These are phyloP conservation scores for Cystobasidiopsis lactophilus DNA, from an alignment of 768 basidiomycete genomes.

Conservation along the genomic window DNA sequence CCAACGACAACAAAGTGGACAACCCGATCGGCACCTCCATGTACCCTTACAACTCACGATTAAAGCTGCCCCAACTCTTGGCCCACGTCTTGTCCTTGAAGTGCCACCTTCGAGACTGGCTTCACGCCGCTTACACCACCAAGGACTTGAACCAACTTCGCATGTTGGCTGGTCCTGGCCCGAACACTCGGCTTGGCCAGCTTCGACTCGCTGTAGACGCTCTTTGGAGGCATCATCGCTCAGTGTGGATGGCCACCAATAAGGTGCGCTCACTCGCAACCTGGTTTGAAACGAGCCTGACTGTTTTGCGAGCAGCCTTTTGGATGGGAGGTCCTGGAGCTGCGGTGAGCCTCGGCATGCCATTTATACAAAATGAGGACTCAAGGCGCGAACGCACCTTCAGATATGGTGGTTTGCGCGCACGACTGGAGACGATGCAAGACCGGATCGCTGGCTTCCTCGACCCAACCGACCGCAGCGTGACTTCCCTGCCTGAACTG, in stretches of 20 bases:
- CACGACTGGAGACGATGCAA: conserved; percentile 18
- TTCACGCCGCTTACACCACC: conserved; percentile 9
- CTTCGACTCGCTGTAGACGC: conserved; percentile 8
- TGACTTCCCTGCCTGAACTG: neutral
- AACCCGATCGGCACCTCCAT: conserved; percentile 11
- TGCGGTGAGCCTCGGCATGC: too few relatives aligned
- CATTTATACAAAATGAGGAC: too few relatives aligned
- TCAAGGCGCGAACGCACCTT: too few relatives aligned
- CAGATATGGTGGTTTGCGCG: conserved; percentile 14
- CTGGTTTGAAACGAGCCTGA: neutral
- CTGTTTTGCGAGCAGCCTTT: neutral
- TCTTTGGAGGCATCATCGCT: conserved; percentile 2
- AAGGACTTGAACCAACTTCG: conserved; percentile 11
- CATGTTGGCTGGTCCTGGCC: conserved; percentile 5
- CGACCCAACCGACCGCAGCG: neutral
- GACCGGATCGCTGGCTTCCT: neutral
- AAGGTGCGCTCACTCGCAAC: conserved; percentile 4
- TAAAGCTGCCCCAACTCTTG: conserved; percentile 13
- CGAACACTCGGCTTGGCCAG: conserved; percentile 8
- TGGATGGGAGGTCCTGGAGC: conserved; percentile 11
- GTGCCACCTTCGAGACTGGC: conserved; percentile 14
- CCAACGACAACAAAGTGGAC: conserved; percentile 4
- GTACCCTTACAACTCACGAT: conserved; percentile 12
- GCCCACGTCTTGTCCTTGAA: conserved; percentile 16
- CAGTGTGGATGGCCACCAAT: conserved; percentile 15